These are phyloP conservation scores for Mallotus repandus DNA, from an alignment of 441 rosid species.

Conservation along the genomic window DNA sequence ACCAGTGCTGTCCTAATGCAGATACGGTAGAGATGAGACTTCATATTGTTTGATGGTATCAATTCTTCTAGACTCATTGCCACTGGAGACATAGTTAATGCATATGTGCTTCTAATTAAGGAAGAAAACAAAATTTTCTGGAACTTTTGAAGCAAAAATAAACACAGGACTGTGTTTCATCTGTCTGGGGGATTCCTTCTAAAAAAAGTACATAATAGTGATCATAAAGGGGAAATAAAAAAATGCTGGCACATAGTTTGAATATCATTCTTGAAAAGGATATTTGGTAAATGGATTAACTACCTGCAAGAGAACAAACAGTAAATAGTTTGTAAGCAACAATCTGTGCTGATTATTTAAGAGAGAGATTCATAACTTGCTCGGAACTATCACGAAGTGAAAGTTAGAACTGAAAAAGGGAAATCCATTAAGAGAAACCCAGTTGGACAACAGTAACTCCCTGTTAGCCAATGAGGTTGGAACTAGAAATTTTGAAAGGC, in stretches of 20 bases:
- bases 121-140: constrained; percentile 12
- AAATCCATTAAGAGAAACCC: not conserved
- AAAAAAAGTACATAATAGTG: not conserved
- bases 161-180: not conserved
- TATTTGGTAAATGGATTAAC: constrained; percentile 95
- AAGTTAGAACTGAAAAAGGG: not conserved
- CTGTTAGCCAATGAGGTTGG: no score
- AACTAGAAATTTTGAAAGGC: no score
- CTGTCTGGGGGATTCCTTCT: not conserved
- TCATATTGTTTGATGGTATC: constrained; percentile 51
- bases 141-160: not conserved
- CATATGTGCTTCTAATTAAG: constrained; percentile 56
- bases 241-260: not conserved
- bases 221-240: not conserved
- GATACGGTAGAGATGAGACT: constrained; percentile 55
- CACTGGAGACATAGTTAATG: constrained; percentile 84
- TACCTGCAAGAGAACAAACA: constrained; percentile 53
- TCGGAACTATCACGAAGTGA: not conserved
- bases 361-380: not conserved
- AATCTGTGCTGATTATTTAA: not conserved
- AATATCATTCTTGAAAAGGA: constrained; percentile 40
- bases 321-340: not conserved
- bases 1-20: constrained; percentile 66
- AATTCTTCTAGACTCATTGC: constrained; percentile 94
- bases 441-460: not conserved